A percentile compares a stretch with the other conserved stretches of the same genome.
Evolutionary conservation across 805 yeast genomes (phyloP).

Genomic region (Saccharomycodes ludwigii): DNA sequence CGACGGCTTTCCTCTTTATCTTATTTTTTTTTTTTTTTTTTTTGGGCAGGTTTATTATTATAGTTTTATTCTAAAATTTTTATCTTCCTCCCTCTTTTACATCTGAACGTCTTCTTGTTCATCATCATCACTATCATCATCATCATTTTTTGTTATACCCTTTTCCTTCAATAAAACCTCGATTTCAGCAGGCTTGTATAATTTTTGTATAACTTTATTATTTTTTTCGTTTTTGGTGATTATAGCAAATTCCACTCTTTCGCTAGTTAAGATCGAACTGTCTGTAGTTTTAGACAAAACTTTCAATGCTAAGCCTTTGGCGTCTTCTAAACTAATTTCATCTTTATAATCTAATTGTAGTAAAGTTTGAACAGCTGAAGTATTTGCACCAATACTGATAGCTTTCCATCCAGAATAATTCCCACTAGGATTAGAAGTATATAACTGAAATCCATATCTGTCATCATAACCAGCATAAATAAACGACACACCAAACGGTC

Average conservation of each 20-base stretch:
- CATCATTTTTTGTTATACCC: constrained; percentile 53
- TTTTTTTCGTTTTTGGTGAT: constrained; percentile 33
- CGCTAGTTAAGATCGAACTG: constrained; percentile 60
- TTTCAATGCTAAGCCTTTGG: constrained; percentile 78
- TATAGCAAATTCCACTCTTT: constrained; percentile 89
- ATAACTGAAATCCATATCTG: constrained; percentile 78
- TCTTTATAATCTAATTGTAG: constrained; percentile 91
- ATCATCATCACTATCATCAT: constrained; percentile 29
- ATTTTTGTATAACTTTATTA: constrained; percentile 49
- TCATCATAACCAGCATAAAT: constrained; percentile 94
- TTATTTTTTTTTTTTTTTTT: too few species aligned
- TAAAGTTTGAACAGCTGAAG: constrained; percentile 89
- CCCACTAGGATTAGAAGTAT: constrained; percentile 94
- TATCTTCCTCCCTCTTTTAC: neutral
- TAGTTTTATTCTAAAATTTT: neutral
- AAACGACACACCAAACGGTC: constrained; percentile 97
- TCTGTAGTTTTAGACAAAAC: constrained; percentile 93
- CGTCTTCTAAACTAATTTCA: constrained; percentile 59
- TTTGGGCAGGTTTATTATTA: too few species aligned
- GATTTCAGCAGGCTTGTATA: constrained; percentile 74
- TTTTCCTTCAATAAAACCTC: constrained; percentile 58
- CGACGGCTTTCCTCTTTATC: too few species aligned
- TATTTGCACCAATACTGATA: constrained; percentile 91
- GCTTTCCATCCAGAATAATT: constrained; percentile 99
- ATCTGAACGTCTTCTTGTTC: constrained; percentile 3